Conservation (phyloP, 768 basidiomycete genomes). For the Mycena polygramma region DNA sequence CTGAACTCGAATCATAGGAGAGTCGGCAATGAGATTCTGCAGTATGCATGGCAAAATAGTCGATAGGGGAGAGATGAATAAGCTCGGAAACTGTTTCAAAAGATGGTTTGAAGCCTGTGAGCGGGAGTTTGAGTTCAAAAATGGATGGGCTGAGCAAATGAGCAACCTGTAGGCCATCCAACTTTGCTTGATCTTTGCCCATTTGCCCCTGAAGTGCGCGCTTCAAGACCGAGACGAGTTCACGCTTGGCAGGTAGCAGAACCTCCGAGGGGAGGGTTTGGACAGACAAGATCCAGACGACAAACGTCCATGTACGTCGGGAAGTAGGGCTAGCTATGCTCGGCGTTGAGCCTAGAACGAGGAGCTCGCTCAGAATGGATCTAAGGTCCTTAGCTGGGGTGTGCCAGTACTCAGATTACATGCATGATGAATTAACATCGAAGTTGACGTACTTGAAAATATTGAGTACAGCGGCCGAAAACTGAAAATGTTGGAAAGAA, state of each 20-base stretch:
- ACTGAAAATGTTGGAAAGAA: constrained; percentile 65
- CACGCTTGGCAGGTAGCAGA: constrained; percentile 47
- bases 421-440: constrained; percentile 15
- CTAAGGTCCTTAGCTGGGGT: constrained; percentile 58
- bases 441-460: constrained; percentile 61
- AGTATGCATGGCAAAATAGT: constrained; percentile 60
- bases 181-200: constrained; percentile 31
- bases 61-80: constrained; percentile 63
- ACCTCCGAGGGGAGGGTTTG: constrained; percentile 61
- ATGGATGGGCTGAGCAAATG: not conserved
- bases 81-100: constrained; percentile 54
- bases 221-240: constrained; percentile 52
- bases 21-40: constrained; percentile 45
- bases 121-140: constrained; percentile 4
- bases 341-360: constrained; percentile 55
- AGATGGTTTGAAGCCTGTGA: constrained; percentile 52
- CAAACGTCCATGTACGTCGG: constrained; percentile 60
- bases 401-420: constrained; percentile 14
- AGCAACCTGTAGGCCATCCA: constrained; percentile 49
- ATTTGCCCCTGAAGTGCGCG: constrained; percentile 49
- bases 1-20: constrained; percentile 55
- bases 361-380: constrained; percentile 57
- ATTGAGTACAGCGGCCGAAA: constrained; percentile 58
- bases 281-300: constrained; percentile 63
- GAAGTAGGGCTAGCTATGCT: constrained; percentile 54